Base-by-base conservation (phyloP, 345 rosid genomes). In the Camelina laxa region DNA sequence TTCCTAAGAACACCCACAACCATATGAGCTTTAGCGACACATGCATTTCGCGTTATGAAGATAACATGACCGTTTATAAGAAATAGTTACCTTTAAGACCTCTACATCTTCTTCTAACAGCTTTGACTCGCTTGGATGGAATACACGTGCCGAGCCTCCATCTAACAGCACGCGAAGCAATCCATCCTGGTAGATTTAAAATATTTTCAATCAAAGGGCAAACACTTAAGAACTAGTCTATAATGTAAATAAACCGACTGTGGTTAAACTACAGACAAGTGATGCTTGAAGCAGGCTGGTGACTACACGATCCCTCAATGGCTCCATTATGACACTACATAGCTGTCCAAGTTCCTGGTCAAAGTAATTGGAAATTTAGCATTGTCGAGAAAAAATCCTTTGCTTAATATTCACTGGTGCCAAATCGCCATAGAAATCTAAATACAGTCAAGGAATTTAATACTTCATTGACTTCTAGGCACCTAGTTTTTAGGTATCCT, bases 211-310 rank as follows among this genome's bases (percentile, higher is more conserved):
- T 61, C 60, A 70, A 17, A 21, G 47, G 63, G 75, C 55, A 60
- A 44, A 73, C 39, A 60, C 60, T 65, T 33, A 67, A 63, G 63
- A 65, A 60, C 51, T 69, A 69, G 51, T 5, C 2, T 33, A 35
- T 14, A 17, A 6, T 49, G 17, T 45, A 2, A 22, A 39, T 15
- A 64, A 65, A 74, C 79, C 21, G 45, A 59, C 42, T 67, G 35
- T 69, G 56, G 75, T 67, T 55, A n/a, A n/a, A 59, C 74, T 15
- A 80, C 88, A 75, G 11, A 95, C 98, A 85, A 92, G 80, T 45
- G 99, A 89, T 62, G 98, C 96, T 83, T 89, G 96, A 82, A 95
- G 98, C 73, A 95, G 91, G 82, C 97, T 85, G 7, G 99, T 92
- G 51, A 92, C 99, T 21, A 95, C 63, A 9, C 92, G 96, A 81